Evolutionary conservation across 208 protist genomes (phyloP), one percentile per base, ranked within the genome.

Genomic region (Acanthamoeba castellanii): DNA sequence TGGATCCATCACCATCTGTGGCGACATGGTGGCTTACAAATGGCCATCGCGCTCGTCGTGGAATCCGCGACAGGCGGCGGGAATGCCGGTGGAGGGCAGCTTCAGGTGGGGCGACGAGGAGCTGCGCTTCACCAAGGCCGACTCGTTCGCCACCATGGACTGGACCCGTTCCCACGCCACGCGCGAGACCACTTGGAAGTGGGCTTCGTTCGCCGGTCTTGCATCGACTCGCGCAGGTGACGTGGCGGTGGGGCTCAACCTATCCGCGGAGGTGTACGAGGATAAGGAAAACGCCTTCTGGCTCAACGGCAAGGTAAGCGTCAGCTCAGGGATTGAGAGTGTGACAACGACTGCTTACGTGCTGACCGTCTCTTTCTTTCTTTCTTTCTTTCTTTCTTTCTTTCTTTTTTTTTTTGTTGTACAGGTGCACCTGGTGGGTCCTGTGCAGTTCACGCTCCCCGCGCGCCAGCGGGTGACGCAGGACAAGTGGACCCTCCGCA

Each of bases 401-500:
- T n/a, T n/a, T n/a, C n/a, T n/a, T n/a, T n/a, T n/a, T n/a, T n/a
- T n/a, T n/a, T n/a, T n/a, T 85, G 5, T 50, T 5, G 47, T 6
- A 11, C 14, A 90, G 52, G 82, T 30, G 82, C n/a, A 90, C 27
- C n/a, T 68, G 57, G 57, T 90, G n/a, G 82, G 82, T 6, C 25
- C 82, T 9, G 82, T 68, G 13, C 6, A 27, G 4, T 90, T 90
- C 50, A 68, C 50, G 47, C 50, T 90, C 5, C 82, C 82, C 11
- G 6, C 25, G 8, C 30, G 25, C 27, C 6, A 55, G n/a, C 82
- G 57, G 11, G 16, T 90, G 14, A 90, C 18, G 25, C 6, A 37
- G n/a, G 82, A 90, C 55, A 64, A 90, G 57, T 90, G 82, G 82
- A 70, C 30, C 82, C 13, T 90, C 50, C 82, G 82, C n/a, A 90